A percentile compares a stretch with the other conserved stretches of the same genome.
These are phyloP conservation scores for Daldinia vernicosa DNA, from an alignment of 495 filamentous ascomycete genomes.

Conservation along the genomic window DNA sequence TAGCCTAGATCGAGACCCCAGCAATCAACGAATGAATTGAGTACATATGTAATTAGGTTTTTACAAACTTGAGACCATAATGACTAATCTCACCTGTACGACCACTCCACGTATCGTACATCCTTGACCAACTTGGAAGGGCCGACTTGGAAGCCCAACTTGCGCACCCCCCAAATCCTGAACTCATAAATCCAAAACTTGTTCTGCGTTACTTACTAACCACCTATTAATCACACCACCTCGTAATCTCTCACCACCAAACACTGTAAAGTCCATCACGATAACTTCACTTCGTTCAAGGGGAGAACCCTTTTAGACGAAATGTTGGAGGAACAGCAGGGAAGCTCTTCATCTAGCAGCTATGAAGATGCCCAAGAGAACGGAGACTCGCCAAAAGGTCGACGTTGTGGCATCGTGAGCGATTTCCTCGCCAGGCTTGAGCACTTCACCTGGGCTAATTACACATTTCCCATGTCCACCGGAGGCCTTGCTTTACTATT, in stretches of 20 bases:
- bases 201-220: not conserved
- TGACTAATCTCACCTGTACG: constrained; percentile 25
- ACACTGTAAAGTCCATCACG: not conserved
- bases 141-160: constrained; percentile 16
- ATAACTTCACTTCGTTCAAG: not conserved
- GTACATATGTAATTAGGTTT: not conserved
- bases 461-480: constrained; percentile 70
- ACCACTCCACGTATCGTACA: constrained; percentile 9
- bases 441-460: constrained; percentile 81
- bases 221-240: constrained; percentile 6
- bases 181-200: constrained; percentile 1
- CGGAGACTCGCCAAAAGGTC: constrained; percentile 14
- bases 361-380: constrained; percentile 27
- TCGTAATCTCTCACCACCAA: constrained; percentile 3
- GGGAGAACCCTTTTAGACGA: constrained; percentile 5
- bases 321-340: constrained; percentile 29
- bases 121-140: constrained; percentile 1
- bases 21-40: not conserved
- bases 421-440: constrained; percentile 57
- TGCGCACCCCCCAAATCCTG: not conserved
- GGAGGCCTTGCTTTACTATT: constrained; percentile 71
- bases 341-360: constrained; percentile 33
- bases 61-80: constrained; percentile 31
- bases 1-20: not conserved
- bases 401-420: constrained; percentile 19